Evolutionary conservation across 73 alveolate genomes (phyloP).

Genomic region (Paraurostyla sp.): DNA sequence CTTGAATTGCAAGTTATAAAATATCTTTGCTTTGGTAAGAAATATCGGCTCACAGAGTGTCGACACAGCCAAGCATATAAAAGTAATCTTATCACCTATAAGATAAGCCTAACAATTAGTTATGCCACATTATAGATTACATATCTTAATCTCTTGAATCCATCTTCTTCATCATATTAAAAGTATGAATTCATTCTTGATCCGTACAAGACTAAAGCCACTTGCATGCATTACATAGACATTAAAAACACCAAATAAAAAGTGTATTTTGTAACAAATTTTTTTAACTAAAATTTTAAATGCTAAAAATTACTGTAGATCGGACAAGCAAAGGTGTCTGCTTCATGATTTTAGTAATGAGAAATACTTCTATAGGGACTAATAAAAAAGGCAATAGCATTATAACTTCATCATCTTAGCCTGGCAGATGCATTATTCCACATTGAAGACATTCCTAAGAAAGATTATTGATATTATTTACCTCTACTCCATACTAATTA

Average conservation of each 20-base stretch:
- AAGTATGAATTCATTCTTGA: slow-evolving; percentile 20
- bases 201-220: slow-evolving; percentile 12
- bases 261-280: slow-evolving; percentile 37
- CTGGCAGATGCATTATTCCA: slow-evolving; percentile 24
- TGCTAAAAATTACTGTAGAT: not conserved
- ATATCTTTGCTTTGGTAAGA: not conserved
- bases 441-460: slow-evolving; percentile 33
- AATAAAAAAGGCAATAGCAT: slow-evolving; percentile 27
- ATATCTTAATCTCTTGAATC: slow-evolving; percentile 20
- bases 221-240: slow-evolving; percentile 53
- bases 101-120: not conserved
- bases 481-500: slow-evolving; percentile 62
- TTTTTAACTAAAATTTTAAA: slow-evolving; percentile 3
- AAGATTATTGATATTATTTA: not conserved
- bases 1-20: not conserved
- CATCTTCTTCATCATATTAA: slow-evolving; percentile 36
- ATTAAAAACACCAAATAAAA: slow-evolving; percentile 37
- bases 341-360: slow-evolving; percentile 33
- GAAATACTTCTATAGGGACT: slow-evolving; percentile 32
- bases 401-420: slow-evolving; percentile 13
- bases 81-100: slow-evolving; percentile 15
- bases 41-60: slow-evolving; percentile 44
- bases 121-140: too few species aligned
- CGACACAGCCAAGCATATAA: not conserved
- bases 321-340: slow-evolving; percentile 45